These are phyloP conservation scores for Mortierella sp. DNA, from an alignment of 371 early-diverging fungal genomes.

Conservation along the genomic window DNA sequence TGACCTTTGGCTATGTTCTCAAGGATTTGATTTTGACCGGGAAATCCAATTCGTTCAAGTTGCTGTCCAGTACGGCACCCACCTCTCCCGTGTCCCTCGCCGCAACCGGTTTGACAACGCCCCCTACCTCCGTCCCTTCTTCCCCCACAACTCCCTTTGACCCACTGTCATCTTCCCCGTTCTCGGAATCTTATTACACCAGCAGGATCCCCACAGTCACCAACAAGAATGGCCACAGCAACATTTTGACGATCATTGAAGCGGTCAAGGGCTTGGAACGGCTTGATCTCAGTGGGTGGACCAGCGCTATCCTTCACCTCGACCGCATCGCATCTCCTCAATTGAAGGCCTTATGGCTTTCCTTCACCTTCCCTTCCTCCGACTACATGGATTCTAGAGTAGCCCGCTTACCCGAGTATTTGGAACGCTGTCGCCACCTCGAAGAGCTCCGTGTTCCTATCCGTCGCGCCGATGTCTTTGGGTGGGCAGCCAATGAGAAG, in stretches of 20 bases:
- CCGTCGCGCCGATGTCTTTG: slow-evolving; percentile 29
- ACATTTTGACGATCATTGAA: slow-evolving; percentile 10
- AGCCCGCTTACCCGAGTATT: slow-evolving; percentile 14
- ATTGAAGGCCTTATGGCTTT: slow-evolving; percentile 25
- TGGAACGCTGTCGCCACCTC: slow-evolving; percentile 29
- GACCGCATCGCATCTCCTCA: slow-evolving; percentile 6
- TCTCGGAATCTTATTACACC: background rate
- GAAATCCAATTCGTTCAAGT: background rate
- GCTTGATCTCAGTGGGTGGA: slow-evolving; percentile 34
- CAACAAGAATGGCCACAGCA: background rate
- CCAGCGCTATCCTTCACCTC: slow-evolving; percentile 22
- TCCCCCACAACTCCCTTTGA: background rate
- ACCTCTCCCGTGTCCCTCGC: background rate
- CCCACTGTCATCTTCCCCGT: background rate
- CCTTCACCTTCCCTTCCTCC: slow-evolving; percentile 18
- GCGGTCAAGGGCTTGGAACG: slow-evolving; percentile 19
- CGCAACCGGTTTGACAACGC: slow-evolving; percentile 1
- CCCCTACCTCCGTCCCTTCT: background rate
- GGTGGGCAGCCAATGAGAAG: slow-evolving; percentile 35
- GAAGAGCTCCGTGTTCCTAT: slow-evolving; percentile 29
- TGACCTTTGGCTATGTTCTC: slow-evolving; percentile 36
- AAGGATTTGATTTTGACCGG: slow-evolving; percentile 21
- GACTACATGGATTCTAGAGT: slow-evolving; percentile 11
- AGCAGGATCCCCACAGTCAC: background rate
- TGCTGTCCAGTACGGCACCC: background rate